Evolutionary conservation across 2,329 filamentous ascomycete genomes (phyloP).

Genomic region (Fusarium zealandicum): DNA sequence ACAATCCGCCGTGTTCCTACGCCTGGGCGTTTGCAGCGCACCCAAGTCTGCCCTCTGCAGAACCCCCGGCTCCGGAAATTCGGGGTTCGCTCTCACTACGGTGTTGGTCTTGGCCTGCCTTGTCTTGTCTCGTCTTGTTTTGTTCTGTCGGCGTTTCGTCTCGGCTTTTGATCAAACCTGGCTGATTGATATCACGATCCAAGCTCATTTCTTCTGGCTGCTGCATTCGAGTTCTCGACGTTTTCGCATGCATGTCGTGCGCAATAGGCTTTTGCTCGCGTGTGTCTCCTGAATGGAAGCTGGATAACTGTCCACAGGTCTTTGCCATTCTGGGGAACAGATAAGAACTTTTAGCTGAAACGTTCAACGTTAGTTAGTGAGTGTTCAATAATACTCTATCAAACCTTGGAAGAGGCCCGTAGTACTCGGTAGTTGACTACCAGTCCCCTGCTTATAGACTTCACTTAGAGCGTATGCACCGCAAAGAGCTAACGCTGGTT

Average conservation of each 20-base stretch:
- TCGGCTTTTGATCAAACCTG: neutral
- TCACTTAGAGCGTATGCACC: constrained; percentile 22
- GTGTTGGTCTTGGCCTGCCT: neutral
- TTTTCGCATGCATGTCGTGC: constrained; percentile 5
- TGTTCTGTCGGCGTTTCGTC: neutral
- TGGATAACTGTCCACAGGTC: neutral
- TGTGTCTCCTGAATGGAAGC: constrained; percentile 12
- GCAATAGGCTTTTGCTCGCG: constrained; percentile 24
- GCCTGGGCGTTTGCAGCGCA: constrained; percentile 1
- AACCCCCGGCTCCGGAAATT: constrained; percentile 5
- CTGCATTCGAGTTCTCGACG: neutral
- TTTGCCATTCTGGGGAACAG: constrained; percentile 2
- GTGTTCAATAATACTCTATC: neutral
- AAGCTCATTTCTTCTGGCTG: neutral
- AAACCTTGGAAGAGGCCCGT: neutral
- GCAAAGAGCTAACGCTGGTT: constrained; percentile 21
- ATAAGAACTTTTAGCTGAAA: neutral
- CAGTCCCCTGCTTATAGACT: constrained; percentile 20
- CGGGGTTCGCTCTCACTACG: neutral
- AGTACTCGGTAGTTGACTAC: too few species aligned
- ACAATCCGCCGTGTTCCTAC: neutral
- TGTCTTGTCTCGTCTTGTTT: neutral
- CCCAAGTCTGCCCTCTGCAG: constrained; percentile 3
- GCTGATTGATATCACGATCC: neutral
- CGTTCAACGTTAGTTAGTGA: neutral